Evolutionary conservation across 2,329 filamentous ascomycete genomes (phyloP).

Genomic region (Calonectria honghensis): DNA sequence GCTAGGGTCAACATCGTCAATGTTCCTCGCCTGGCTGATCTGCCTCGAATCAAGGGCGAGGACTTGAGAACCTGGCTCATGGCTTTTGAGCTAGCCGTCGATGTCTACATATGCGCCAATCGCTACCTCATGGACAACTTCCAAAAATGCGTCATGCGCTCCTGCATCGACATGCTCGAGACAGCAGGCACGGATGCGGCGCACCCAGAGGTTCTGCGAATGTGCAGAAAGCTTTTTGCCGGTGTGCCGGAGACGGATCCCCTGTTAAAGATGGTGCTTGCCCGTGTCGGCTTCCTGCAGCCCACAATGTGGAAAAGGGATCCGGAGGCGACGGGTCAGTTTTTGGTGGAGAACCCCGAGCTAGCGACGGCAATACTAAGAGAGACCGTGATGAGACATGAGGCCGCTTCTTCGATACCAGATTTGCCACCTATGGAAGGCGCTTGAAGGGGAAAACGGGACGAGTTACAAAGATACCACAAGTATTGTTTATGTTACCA

Average conservation of each 20-base stretch:
- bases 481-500: neutral
- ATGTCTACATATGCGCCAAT: conserved; percentile 70
- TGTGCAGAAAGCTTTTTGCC: conserved; percentile 65
- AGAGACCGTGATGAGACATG: conserved; percentile 67
- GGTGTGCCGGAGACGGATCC: conserved; percentile 66
- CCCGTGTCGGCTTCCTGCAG: conserved; percentile 69
- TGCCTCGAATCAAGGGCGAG: conserved; percentile 62
- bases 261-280: conserved; percentile 69
- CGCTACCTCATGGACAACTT: conserved; percentile 69
- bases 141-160: conserved; percentile 64
- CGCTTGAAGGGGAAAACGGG: conserved; percentile 33
- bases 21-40: conserved; percentile 20
- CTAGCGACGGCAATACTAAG: conserved; percentile 67
- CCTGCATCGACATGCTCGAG: conserved; percentile 68
- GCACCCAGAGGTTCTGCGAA: conserved; percentile 64
- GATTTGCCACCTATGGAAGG: conserved; percentile 67
- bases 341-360: conserved; percentile 67
- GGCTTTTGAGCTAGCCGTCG: conserved; percentile 67
- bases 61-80: conserved; percentile 69
- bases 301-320: conserved; percentile 64
- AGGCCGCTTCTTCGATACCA: conserved; percentile 60
- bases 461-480: neutral
- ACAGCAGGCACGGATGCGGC: conserved; percentile 65
- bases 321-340: conserved; percentile 64
- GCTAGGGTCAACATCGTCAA: conserved; percentile 25